A percentile compares a stretch with the other conserved stretches of the same genome.
These are phyloP conservation scores for Solanum rostratum DNA, from an alignment of 257 asterid genomes.

Conservation along the genomic window DNA sequence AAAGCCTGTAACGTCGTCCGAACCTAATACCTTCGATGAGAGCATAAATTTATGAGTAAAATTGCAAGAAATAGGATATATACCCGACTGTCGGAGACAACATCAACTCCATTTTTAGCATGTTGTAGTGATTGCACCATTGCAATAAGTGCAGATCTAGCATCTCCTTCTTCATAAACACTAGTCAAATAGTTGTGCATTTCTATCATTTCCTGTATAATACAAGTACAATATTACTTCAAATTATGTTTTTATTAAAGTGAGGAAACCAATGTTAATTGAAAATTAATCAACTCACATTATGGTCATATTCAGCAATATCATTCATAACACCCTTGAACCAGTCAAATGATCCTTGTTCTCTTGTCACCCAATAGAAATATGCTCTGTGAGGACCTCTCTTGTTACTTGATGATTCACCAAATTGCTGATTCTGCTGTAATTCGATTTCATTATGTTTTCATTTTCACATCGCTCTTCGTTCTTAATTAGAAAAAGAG, in stretches of 20 bases:
- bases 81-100: constrained; percentile 83
- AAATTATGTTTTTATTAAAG: neutral
- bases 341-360: constrained; percentile 97
- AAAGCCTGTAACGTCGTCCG: neutral
- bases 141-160: constrained; percentile 81
- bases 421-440: constrained; percentile 16
- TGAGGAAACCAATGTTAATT: neutral
- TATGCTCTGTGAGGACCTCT: constrained; percentile 62
- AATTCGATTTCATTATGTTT: neutral
- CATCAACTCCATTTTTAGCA: constrained; percentile 82
- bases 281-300: constrained; percentile 30
- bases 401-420: constrained; percentile 4
- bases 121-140: constrained; percentile 96
- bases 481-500: neutral
- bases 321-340: constrained; percentile 96
- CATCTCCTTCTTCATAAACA: constrained; percentile 93
- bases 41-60: neutral
- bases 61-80: neutral
- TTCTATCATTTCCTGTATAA: constrained; percentile 57
- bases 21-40: neutral
- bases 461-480: neutral
- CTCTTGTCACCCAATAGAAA: constrained; percentile 90
- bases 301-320: constrained; percentile 64
- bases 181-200: constrained; percentile 93
- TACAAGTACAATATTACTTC: neutral